Base-by-base conservation (phyloP, 257 asterid genomes). In the Scutellaria galericulata region DNA sequence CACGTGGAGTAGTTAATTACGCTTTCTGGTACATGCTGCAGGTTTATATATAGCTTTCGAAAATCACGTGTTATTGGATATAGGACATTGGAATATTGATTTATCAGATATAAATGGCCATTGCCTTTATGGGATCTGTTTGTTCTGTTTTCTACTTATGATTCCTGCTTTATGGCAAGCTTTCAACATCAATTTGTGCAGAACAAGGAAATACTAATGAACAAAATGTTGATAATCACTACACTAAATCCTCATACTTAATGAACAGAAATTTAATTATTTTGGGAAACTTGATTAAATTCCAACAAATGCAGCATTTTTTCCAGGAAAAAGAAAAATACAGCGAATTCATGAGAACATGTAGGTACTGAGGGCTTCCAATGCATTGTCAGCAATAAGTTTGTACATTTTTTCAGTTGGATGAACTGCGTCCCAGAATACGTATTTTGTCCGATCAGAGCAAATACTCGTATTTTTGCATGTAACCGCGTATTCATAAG, bases 341-440 rank as follows among this genome's bases (percentile, higher is more conserved):
- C 14, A 22, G n/a, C 7, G 4, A 7, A 24, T 24, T 13, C 37
- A 31, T 14, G 6, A 8, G 59, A 72, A 65, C 18, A 77, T 10
- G 41, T 18, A 3, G 1, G 24, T 37, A 5, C 48, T 9, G 39
- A 77, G 20, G n/a, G 51, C 3, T 44, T 59, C 55, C 27, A 86
- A 9, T 63, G 78, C 81, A 22, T 48, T 63, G 22, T 84, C 80
- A 6, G 86, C 91, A 48, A 86, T 7, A 12, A 86, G 78, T 64
- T 74, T 55, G 54, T 84, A 81, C 82, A 82, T 66, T 42, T 51
- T 80, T 70, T 86, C 86, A 2, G 89, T 82, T 41, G 70, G 76
- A 73, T 86, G 91, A 78, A 84, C 76, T 15, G 89, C 87, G 46
- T 86, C 91, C 87, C 87, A 86, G 61, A 76, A 84, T 7, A 82